Conservation (phyloP, 2,329 filamentous ascomycete species). For the Aspergillus novoparasiticus region DNA sequence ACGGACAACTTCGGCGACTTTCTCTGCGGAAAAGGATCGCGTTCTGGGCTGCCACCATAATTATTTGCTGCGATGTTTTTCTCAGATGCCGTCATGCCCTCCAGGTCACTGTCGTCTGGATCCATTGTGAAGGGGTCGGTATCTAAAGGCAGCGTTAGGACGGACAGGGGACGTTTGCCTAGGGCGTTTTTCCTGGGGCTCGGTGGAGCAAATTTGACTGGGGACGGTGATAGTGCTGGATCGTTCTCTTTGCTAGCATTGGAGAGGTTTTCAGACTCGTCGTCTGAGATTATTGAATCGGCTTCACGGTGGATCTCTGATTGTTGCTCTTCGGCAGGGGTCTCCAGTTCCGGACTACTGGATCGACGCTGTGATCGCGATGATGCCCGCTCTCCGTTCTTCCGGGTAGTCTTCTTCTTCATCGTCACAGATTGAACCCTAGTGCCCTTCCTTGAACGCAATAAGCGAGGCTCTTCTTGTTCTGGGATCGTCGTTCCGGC, state of each 20-base stretch:
- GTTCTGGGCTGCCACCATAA: conserved; percentile 14
- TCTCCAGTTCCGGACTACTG: neutral
- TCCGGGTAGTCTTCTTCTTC: conserved; percentile 31
- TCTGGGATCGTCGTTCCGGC: conserved; percentile 29
- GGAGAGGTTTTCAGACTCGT: conserved; percentile 33
- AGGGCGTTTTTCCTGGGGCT: conserved; percentile 39
- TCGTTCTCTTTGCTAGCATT: conserved; percentile 54
- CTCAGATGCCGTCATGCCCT: conserved; percentile 40
- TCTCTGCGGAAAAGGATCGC: conserved; percentile 27
- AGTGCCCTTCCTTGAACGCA: conserved; percentile 19
- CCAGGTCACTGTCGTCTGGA: conserved; percentile 28
- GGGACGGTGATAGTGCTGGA: conserved; percentile 43
- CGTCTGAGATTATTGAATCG: conserved; percentile 10
- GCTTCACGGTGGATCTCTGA: conserved; percentile 18
- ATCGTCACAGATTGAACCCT: conserved; percentile 29
- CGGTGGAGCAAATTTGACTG: conserved; percentile 38
- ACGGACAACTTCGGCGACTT: conserved; percentile 41
- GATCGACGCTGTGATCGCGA: neutral
- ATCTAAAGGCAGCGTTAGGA: conserved; percentile 41
- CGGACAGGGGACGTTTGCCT: conserved; percentile 48
- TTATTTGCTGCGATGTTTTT: conserved; percentile 45
- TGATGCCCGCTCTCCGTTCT: conserved; percentile 9
- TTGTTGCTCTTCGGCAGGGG: neutral
- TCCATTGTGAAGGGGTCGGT: conserved; percentile 27
- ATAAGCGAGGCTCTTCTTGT: conserved; percentile 23